Conservation (phyloP, 164 flowering plant species). For the Houttuynia cordata region DNA sequence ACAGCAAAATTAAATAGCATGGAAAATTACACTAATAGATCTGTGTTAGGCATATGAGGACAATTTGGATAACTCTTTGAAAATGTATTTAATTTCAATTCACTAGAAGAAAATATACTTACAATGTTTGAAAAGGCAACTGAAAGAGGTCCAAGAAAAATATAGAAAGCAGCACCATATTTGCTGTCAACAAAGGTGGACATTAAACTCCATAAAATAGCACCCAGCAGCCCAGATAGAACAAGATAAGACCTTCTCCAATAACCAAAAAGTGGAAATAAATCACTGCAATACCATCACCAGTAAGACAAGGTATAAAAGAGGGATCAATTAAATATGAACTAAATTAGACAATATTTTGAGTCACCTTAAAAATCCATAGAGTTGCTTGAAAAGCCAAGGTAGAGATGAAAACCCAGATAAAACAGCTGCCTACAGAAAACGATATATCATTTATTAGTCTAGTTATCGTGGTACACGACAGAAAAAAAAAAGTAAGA, state of each 20-base stretch:
- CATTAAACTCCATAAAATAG: slow-evolving; percentile 94
- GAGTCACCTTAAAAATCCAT: slow-evolving; percentile 85
- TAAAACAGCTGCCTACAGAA: slow-evolving; percentile 90
- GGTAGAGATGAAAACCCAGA: slow-evolving; percentile 89
- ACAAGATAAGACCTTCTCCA: slow-evolving; percentile 96
- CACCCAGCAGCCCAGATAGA: slow-evolving; percentile 89
- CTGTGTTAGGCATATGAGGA: too few species aligned
- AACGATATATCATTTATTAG: slow-evolving; percentile 6
- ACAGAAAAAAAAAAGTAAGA: not conserved
- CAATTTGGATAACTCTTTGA: too few species aligned
- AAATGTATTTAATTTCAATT: too few species aligned
- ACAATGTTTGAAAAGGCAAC: slow-evolving; percentile 99
- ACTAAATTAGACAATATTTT: not conserved
- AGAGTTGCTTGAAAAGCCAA: slow-evolving; percentile 94
- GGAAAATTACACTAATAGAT: too few species aligned
- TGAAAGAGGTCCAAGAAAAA: slow-evolving; percentile 96
- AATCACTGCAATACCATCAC: slow-evolving; percentile 48
- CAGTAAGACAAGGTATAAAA: slow-evolving; percentile 4
- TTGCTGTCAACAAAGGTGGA: slow-evolving; percentile 81
- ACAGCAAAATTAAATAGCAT: too few species aligned
- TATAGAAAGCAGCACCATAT: slow-evolving; percentile 79
- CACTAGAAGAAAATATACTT: slow-evolving; percentile 6
- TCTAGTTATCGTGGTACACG: not conserved
- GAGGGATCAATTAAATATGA: not conserved
- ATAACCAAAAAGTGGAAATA: slow-evolving; percentile 92